A percentile compares a stretch with the other conserved stretches of the same genome.
Conservation (phyloP, 495 filamentous ascomycete genomes). For the Aspergillus kassunensis region DNA sequence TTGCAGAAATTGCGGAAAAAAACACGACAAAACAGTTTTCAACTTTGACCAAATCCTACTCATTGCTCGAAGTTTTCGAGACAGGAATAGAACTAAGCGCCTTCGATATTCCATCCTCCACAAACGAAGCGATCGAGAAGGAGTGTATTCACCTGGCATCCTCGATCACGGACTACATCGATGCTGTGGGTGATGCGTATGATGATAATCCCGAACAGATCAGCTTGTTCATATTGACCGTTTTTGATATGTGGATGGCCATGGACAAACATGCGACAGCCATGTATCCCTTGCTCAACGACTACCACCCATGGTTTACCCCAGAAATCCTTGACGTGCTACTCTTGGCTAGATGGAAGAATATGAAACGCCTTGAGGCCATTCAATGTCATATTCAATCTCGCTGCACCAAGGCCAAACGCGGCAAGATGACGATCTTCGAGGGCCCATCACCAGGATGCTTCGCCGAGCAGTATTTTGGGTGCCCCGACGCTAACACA, state of each 20-base stretch:
- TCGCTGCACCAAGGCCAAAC: slow-evolving; percentile 20
- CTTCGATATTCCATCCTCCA: neutral
- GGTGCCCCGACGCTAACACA: slow-evolving; percentile 17
- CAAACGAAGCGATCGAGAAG: slow-evolving; percentile 4
- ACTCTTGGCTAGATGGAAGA: slow-evolving; percentile 34
- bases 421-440: slow-evolving; percentile 38
- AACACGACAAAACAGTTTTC: neutral
- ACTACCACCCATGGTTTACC: slow-evolving; percentile 50
- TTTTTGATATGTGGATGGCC: slow-evolving; percentile 58
- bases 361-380: slow-evolving; percentile 44
- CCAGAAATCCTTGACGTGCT: slow-evolving; percentile 49
- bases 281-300: slow-evolving; percentile 37
- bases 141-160: slow-evolving; percentile 32
- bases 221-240: slow-evolving; percentile 53
- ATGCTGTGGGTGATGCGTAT: slow-evolving; percentile 33
- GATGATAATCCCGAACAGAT: slow-evolving; percentile 40
- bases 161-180: slow-evolving; percentile 35
- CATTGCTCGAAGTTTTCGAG: slow-evolving; percentile 25
- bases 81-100: slow-evolving; percentile 1
- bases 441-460: slow-evolving; percentile 28
- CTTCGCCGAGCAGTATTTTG: slow-evolving; percentile 45
- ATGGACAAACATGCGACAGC: slow-evolving; percentile 47
- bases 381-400: slow-evolving; percentile 46
- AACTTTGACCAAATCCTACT: slow-evolving; percentile 22
- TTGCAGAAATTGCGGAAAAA: slow-evolving; percentile 3